Evolutionary conservation across 768 basidiomycete genomes (phyloP), one percentile per base, ranked within the genome.

Genomic region (Boletus eberwhitei): DNA sequence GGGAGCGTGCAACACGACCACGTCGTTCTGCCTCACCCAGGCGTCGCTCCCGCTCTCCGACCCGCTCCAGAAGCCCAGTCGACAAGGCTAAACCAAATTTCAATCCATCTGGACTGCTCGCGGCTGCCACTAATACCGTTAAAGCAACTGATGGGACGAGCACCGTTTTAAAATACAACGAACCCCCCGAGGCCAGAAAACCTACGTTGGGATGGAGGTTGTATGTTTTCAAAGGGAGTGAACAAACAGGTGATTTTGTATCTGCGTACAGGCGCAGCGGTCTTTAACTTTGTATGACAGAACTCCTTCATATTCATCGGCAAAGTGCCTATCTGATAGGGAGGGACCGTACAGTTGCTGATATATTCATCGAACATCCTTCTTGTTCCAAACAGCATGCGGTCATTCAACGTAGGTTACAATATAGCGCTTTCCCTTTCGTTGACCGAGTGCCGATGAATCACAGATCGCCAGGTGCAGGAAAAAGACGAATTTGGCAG

Each of bases 341-440:
- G 2, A 77, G 97, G 62, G 97, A 99, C 65, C 83, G 83, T 26
- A 76, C 88, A 21, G 93, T 97, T 29, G 80, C 87, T 59, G 88
- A 90, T 61, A 93, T 99, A 58, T 79, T 88, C 16, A 75, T 98
- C 39, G 93, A 97, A 55, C 97, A 99, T 67, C 96, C 96, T 3
- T 98, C 96, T 7, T 93, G 93, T 60, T 98, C 97, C 1, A 99
- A 99, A 67, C 97, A 99, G 67, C 97, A 99, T 66, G 94, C 97
- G 16, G 97, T 87, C 3, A 88, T 99, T 32, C 97, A 99, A 73
- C 93, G 89, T 88, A 65, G 26, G 85, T 69, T 29, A 8, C 38
- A 36, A 31, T 17, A 48, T 21, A 24, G 1, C n/a, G 17, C 37
- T 17, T 50, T 43, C 24, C n/a, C 48, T 40, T 34, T 16, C 37